Base-by-base conservation (phyloP, 2,329 filamentous ascomycete genomes). In the Phyllosticta paracitricarpa region DNA sequence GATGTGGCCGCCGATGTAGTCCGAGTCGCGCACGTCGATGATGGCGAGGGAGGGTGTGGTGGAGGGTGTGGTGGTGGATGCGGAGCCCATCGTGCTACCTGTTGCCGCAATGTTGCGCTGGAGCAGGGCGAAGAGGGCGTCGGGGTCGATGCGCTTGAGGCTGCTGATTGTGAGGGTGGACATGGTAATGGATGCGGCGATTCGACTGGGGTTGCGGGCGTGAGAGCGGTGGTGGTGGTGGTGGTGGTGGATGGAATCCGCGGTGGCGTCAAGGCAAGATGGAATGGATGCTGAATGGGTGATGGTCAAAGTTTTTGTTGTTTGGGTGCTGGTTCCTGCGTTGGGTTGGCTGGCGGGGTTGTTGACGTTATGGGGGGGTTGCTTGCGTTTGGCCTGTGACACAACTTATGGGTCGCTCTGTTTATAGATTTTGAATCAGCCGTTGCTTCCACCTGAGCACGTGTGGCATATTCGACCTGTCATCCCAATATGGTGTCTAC, bases 1-100 rank as follows among this genome's bases (percentile, higher is more conserved):
- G 75, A 97, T 97, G 76, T 97, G 92, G 33, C 93, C 93, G 66
- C 93, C 93, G 56, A 97, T 82, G 75, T 94, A 86, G 75, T 97
- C 93, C 66, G 86, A 85, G 73, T 97, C 94, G 62, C 94, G 86
- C 7, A 97, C 94, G 73, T 97, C 94, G 62, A 97, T 82, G 48
- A 97, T 80, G 9, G 89, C 89, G 62, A 91, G 81, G 25, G 19
- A 19, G 6, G 28, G 28, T 35, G 14, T 33, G 25, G 57, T n/a
- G 51, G 72, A 57, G 70, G 65, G 30, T 69, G 67, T 59, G 3
- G 67, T 59, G 3, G 24, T 14, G 2, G 52, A 54, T 80, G 17
- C 22, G 19, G 26, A 22, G 19, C 19, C 19, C 19, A 22, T 25
- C 3, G 55, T 33, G 57, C 33, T 51, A 6, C 48, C 48, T 54